Percentiles rank a stretch among this genome's conserved stretches.
phyloP scores from a whole-genome alignment of 345 rosid species.

The Moricandia arvensis region DNA sequence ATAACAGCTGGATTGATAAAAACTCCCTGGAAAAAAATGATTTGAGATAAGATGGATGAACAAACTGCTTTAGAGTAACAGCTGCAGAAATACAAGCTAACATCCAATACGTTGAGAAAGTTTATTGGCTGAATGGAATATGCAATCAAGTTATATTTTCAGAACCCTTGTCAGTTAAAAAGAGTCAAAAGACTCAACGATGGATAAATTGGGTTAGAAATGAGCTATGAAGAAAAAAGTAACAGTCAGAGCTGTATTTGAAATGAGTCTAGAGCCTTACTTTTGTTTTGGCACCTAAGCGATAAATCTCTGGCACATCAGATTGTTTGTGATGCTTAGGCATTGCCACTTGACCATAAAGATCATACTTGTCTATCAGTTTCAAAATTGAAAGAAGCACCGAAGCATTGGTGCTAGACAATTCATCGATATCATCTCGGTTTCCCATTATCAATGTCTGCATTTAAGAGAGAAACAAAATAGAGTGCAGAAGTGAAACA shows the following conservation, averaged over 20 bases:
- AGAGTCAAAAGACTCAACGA: neutral
- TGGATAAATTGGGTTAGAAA: neutral
- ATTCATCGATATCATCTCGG: slow-evolving; percentile 66
- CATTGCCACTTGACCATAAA: slow-evolving; percentile 74
- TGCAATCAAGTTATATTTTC: neutral
- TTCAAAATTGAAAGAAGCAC: slow-evolving; percentile 65
- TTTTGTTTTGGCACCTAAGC: slow-evolving; percentile 66
- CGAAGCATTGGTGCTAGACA: slow-evolving; percentile 61
- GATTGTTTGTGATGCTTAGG: slow-evolving; percentile 74
- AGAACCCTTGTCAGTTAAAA: neutral
- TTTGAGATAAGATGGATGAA: slow-evolving; percentile 7
- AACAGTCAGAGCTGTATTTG: neutral
- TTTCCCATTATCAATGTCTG: slow-evolving; percentile 77
- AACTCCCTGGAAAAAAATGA: slow-evolving; percentile 52
- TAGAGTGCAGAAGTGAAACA: neutral
- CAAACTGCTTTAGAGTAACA: neutral
- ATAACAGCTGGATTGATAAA: slow-evolving; percentile 85
- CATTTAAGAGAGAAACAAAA: slow-evolving; percentile 1
- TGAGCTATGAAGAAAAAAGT: neutral
- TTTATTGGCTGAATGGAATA: neutral
- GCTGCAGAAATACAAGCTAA: neutral
- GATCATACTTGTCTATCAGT: slow-evolving; percentile 65
- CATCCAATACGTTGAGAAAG: neutral
- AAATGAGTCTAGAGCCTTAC: slow-evolving; percentile 32
- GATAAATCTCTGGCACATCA: slow-evolving; percentile 69